Conservation (phyloP, 202 grass and related monocot genomes). For the Schoenoplectus tabernaemontani region DNA sequence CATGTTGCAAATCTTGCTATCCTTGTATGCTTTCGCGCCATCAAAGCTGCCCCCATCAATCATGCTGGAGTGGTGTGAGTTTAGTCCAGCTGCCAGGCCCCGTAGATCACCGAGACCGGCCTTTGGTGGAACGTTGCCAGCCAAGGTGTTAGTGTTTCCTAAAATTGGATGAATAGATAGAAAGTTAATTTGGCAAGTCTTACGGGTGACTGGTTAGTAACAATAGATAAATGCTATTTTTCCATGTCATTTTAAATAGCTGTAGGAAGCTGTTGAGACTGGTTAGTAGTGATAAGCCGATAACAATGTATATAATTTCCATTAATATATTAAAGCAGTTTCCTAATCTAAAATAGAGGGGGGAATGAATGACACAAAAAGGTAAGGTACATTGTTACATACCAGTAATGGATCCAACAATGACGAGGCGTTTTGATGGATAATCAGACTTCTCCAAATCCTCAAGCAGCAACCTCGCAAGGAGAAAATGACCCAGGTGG, state of each 20-base stretch:
- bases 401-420: constrained; percentile 89
- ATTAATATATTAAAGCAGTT: no score
- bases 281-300: not conserved
- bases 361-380: no score
- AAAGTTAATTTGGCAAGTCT: not conserved
- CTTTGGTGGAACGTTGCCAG: constrained; percentile 81
- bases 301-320: not conserved
- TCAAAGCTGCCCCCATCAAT: constrained; percentile 61
- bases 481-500: constrained; percentile 89
- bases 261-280: not conserved
- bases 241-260: no score
- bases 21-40: constrained; percentile 95
- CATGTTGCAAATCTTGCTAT: constrained; percentile 99
- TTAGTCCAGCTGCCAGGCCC: constrained; percentile 40
- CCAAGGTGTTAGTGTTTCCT: constrained; percentile 80
- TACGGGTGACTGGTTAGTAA: not conserved
- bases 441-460: constrained; percentile 61
- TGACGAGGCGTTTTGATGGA: constrained; percentile 71
- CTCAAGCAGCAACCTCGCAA: constrained; percentile 48
- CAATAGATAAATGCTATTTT: no score
- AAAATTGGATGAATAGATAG: not conserved
- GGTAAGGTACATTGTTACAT: not conserved
- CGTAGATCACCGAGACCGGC: constrained; percentile 69
- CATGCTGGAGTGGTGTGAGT: constrained; percentile 46
- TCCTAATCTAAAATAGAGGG: no score